phyloP scores from a whole-genome alignment of 371 early-diverging fungal genomes.

The Mucor piriformis region DNA sequence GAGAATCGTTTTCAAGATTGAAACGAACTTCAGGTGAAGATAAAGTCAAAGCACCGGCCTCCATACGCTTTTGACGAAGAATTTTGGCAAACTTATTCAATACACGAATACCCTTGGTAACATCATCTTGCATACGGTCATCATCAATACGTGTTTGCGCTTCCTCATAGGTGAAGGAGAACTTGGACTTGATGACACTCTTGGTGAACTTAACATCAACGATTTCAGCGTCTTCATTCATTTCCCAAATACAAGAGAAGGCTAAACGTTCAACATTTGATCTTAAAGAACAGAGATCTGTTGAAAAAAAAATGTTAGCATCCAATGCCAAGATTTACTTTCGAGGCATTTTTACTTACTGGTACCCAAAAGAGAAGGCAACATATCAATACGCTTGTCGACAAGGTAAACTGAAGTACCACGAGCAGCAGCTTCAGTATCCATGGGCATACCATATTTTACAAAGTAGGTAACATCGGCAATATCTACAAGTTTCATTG shows the following conservation, averaged over 20 bases:
- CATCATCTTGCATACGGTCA: constrained; percentile 75
- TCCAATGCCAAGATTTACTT: constrained; percentile 10
- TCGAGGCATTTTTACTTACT: constrained; percentile 18
- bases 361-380: constrained; percentile 87
- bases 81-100: constrained; percentile 90
- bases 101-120: constrained; percentile 81
- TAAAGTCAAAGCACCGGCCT: constrained; percentile 81
- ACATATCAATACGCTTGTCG: constrained; percentile 97
- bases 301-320: constrained; percentile 16
- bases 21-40: constrained; percentile 90
- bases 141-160: constrained; percentile 96
- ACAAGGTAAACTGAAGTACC: constrained; percentile 97
- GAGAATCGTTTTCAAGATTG: constrained; percentile 83
- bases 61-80: constrained; percentile 75
- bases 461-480: constrained; percentile 99
- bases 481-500: constrained; percentile 60
- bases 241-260: constrained; percentile 86
- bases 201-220: constrained; percentile 77
- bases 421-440: constrained; percentile 85
- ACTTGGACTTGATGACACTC: constrained; percentile 92
- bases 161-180: constrained; percentile 97
- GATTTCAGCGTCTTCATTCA: constrained; percentile 79
- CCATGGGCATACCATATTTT: constrained; percentile 82
- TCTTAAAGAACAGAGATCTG: constrained; percentile 85
- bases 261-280: constrained; percentile 91